These are phyloP conservation scores for Aristolochia contorta DNA, from an alignment of 164 flowering plant species.

Conservation along the genomic window DNA sequence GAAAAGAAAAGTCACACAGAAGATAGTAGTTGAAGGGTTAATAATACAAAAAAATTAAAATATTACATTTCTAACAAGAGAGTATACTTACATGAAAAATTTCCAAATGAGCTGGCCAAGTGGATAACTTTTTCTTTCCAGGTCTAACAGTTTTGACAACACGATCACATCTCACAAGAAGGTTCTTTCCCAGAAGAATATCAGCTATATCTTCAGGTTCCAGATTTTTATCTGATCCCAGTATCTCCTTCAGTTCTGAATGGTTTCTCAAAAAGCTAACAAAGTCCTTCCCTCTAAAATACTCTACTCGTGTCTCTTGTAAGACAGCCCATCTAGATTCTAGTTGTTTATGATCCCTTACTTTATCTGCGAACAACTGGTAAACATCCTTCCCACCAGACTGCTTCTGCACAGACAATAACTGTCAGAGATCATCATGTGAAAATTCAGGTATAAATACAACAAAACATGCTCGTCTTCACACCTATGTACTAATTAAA, in stretches of 20 bases:
- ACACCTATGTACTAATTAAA: no score
- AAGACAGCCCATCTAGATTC: constrained; percentile 95
- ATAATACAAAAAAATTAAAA: neutral
- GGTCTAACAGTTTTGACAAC: constrained; percentile 93
- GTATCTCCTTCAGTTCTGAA: constrained; percentile 63
- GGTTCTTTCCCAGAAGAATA: constrained; percentile 56
- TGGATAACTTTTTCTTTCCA: constrained; percentile 91
- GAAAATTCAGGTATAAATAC: no score
- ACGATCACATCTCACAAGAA: constrained; percentile 89
- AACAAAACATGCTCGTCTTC: no score
- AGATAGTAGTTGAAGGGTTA: neutral
- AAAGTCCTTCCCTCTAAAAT: constrained; percentile 91
- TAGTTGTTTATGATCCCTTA: constrained; percentile 82
- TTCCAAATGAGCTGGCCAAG: constrained; percentile 98
- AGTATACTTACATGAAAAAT: constrained; percentile 60
- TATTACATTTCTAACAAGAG: neutral
- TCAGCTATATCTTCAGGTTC: constrained; percentile 78
- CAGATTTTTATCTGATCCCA: constrained; percentile 57
- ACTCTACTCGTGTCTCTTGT: constrained; percentile 94
- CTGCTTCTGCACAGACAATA: constrained; percentile 48
- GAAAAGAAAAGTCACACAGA: no score
- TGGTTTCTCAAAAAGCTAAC: constrained; percentile 68
- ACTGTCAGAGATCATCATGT: no score
- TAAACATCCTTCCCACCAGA: constrained; percentile 68
- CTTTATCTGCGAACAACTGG: constrained; percentile 92